Evolutionary conservation across 2,329 filamentous ascomycete species (phyloP).

Genomic region (Lachnellula hyalina): DNA sequence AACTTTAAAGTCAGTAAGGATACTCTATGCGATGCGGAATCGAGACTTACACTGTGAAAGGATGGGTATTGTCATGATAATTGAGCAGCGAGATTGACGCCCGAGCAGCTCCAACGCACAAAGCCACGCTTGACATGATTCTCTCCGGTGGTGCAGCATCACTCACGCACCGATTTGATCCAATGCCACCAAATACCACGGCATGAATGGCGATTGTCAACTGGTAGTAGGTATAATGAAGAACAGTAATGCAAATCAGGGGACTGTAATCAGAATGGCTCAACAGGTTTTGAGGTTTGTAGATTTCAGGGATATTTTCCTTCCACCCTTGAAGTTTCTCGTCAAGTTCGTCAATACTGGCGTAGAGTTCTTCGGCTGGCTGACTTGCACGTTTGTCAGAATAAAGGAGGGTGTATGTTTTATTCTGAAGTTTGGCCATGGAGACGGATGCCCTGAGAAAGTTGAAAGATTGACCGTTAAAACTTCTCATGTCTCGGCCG

Average conservation of each 20-base stretch:
- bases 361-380: slow-evolving; percentile 6
- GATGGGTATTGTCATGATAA: slow-evolving; percentile 11
- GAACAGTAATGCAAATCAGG: slow-evolving; percentile 9
- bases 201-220: slow-evolving; percentile 13
- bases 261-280: background rate
- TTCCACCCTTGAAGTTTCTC: slow-evolving; percentile 13
- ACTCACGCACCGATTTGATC: background rate
- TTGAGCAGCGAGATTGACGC: slow-evolving; percentile 13
- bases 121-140: slow-evolving; percentile 13
- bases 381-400: slow-evolving; percentile 1
- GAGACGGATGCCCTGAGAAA: slow-evolving; percentile 7
- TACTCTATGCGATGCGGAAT: background rate
- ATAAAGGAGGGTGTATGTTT: background rate
- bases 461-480: slow-evolving; percentile 1
- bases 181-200: slow-evolving; percentile 11
- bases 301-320: slow-evolving; percentile 7
- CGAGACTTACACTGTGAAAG: slow-evolving; percentile 11
- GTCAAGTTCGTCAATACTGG: slow-evolving; percentile 11
- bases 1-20: background rate
- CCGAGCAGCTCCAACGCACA: slow-evolving; percentile 13
- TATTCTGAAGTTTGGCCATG: slow-evolving; percentile 6
- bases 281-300: slow-evolving; percentile 3
- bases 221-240: slow-evolving; percentile 15
- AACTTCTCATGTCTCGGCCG: background rate
- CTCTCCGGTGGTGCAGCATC: slow-evolving; percentile 4